Evolutionary conservation across 2,329 filamentous ascomycete genomes (phyloP), one percentile per base, ranked within the genome.

Genomic region (Sporothrix pseudoabietina): DNA sequence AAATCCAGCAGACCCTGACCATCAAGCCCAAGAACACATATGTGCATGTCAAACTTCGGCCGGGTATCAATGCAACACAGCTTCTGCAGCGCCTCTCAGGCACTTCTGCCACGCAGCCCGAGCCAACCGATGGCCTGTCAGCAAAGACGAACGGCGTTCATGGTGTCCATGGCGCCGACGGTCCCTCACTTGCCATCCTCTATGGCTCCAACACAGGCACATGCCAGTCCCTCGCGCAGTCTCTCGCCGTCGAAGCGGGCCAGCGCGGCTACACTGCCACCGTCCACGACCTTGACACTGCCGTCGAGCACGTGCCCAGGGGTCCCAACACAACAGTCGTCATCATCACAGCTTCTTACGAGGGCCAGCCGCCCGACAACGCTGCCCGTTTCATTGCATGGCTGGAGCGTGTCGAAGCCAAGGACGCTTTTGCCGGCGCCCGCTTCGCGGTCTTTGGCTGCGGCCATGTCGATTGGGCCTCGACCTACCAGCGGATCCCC

Each of bases 141-240:
- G 6, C 14, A 3, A 16, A 22, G 39, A 61, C 57, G 16, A 66
- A 47, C 22, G 65, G 44, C 22, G 22, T 9, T 39, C 26, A 65
- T 12, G n/a, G 39, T 2, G 19, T 10, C 16, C 4, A 14, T 8
- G 22, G 9, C 6, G 22, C n/a, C 22, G 16, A 44, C 10, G 80
- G 80, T 49, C 82, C 82, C 69, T 83, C 83, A 0, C 80, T 94
- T 75, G 86, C 86, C 5, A 85, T 94, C 14, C 85, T 90, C 47
- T 94, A 92, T 77, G 91, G 91, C 2, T 91, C 89, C 10, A 93
- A 93, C 78, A 89, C 88, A 1, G 92, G 92, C 0, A 94, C 91
- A 4, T 93, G 91, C 78, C 89, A 93, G 79, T 84, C 88, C 0
- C 84, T 93, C 52, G 88, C 91, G 0, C 86, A 90, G 74, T 83